Conservation (phyloP, 495 filamentous ascomycete species). For the Penicillium atrosanguineum region DNA sequence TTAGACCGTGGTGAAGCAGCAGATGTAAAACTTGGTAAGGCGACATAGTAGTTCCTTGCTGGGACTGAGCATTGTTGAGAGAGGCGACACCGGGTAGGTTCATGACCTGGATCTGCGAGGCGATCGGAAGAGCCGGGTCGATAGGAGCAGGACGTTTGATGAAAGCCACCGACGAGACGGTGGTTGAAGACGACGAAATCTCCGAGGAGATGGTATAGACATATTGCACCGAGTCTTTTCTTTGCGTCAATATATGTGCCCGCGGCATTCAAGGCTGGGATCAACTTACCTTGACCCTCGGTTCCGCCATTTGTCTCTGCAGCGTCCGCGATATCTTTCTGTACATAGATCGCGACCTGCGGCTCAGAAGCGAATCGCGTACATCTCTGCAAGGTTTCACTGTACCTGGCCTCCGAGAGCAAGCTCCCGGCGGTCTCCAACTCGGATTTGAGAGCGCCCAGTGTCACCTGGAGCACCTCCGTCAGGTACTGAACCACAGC, state of each 20-base stretch:
- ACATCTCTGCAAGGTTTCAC: constrained; percentile 83
- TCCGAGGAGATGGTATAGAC: constrained; percentile 78
- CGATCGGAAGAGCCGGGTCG: constrained; percentile 73
- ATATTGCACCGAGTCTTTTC: constrained; percentile 47
- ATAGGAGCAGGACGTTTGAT: constrained; percentile 86
- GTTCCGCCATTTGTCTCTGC: constrained; percentile 50
- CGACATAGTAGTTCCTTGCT: constrained; percentile 69
- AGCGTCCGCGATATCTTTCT: constrained; percentile 70
- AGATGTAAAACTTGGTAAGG: constrained; percentile 89
- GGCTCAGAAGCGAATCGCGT: constrained; percentile 84
- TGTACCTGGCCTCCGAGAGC: constrained; percentile 64
- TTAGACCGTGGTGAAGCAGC: constrained; percentile 80
- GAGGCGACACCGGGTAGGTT: constrained; percentile 80
- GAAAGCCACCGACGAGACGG: constrained; percentile 79
- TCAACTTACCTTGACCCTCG: constrained; percentile 43
- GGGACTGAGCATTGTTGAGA: constrained; percentile 58
- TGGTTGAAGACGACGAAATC: constrained; percentile 72
- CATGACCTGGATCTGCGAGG: constrained; percentile 83
- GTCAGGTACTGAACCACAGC: constrained; percentile 75
- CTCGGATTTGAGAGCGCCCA: constrained; percentile 79
- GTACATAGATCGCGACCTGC: constrained; percentile 83
- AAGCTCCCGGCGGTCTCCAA: constrained; percentile 78
- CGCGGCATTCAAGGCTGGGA: neutral
- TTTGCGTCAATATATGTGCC: constrained; percentile 5
- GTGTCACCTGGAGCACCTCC: constrained; percentile 74